A percentile compares a stretch with the other conserved stretches of the same genome.
These are phyloP conservation scores for Komagataea norvegica DNA, from an alignment of 1,139 yeast species.

Conservation along the genomic window DNA sequence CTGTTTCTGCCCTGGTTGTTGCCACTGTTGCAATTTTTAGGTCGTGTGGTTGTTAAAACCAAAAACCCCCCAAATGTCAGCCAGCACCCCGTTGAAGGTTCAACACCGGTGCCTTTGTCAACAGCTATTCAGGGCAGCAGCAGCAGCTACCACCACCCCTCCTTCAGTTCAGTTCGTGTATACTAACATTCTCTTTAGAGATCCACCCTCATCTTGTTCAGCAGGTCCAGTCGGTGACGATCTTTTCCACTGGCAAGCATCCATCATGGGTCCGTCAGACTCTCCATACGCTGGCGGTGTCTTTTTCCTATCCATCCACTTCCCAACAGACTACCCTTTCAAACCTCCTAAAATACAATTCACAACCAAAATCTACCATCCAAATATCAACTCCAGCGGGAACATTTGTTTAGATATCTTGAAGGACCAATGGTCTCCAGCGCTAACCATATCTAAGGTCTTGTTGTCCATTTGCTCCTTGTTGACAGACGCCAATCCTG, in stretches of 20 bases:
- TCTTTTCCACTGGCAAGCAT: conserved; percentile 94
- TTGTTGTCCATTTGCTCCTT: conserved; percentile 84
- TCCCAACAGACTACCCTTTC: conserved; percentile 94
- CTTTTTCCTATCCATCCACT: conserved; percentile 83
- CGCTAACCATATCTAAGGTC: conserved; percentile 84
- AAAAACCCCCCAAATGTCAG: no score
- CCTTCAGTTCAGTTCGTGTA: conserved; percentile 6
- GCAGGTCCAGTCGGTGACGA: conserved; percentile 99
- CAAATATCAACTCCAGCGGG: conserved; percentile 85
- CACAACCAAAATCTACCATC: conserved; percentile 87
- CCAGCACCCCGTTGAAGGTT: no score
- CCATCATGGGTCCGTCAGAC: conserved; percentile 94
- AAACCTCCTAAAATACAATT: conserved; percentile 91
- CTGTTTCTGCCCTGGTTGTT: neutral
- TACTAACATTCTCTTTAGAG: conserved; percentile 50
- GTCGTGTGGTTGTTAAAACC: neutral
- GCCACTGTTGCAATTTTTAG: no score
- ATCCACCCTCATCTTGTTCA: conserved; percentile 98
- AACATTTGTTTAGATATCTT: conserved; percentile 81
- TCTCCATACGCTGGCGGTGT: conserved; percentile 94
- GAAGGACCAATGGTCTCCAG: conserved; percentile 91
- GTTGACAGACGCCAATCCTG: conserved; percentile 97
- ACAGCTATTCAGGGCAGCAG: no score
- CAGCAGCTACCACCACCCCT: no score
- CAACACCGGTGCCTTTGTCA: no score